Evolutionary conservation across 169 alveolate genomes (phyloP).

Genomic region (Plasmodium adleri): DNA sequence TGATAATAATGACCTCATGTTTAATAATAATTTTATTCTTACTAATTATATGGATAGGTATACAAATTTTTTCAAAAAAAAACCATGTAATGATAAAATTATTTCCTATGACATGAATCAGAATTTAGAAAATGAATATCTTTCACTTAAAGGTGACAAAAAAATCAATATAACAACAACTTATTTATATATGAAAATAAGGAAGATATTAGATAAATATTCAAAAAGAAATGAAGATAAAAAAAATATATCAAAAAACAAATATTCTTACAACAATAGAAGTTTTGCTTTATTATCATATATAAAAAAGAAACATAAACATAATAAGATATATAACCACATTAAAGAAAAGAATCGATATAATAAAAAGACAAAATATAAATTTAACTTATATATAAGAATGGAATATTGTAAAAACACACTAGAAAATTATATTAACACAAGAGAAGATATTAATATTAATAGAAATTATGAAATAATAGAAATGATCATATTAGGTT

Average conservation of each 20-base stretch:
- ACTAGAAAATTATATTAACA: slow-evolving; percentile 39
- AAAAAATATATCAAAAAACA: not conserved
- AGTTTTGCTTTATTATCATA: not conserved
- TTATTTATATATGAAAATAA: not conserved
- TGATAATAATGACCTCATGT: no score
- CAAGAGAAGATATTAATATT: slow-evolving; percentile 25
- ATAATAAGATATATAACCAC: not conserved
- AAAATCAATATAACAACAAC: no score
- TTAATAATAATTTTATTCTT: no score
- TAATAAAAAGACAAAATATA: slow-evolving; percentile 10
- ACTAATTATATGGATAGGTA: no score
- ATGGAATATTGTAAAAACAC: slow-evolving; percentile 65
- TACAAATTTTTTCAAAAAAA: no score
- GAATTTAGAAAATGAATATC: no score
- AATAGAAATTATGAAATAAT: slow-evolving; percentile 50
- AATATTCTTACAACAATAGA: not conserved
- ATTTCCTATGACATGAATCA: no score
- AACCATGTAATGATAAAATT: no score
- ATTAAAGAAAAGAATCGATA: not conserved
- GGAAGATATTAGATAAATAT: not conserved
- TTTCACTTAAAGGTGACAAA: no score
- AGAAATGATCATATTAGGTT: slow-evolving; percentile 42
- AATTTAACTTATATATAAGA: slow-evolving; percentile 40
- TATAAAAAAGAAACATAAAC: slow-evolving; percentile 8
- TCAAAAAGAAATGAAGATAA: not conserved